phyloP scores from a whole-genome alignment of 2,329 filamentous ascomycete species.

The Ophiostoma sp. region DNA sequence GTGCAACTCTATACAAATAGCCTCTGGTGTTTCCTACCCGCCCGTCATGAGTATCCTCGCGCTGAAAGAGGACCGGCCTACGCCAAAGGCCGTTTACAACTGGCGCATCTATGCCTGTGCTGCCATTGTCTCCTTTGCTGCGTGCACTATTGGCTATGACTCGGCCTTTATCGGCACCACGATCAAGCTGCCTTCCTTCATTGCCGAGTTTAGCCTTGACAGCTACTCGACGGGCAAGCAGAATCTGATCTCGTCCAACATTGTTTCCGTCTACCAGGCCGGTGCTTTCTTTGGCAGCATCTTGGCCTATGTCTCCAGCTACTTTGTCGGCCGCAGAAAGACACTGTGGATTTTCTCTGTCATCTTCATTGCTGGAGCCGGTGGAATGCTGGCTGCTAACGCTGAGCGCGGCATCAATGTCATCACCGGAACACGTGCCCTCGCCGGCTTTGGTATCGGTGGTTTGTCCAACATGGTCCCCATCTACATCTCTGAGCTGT shows the following conservation, averaged over 20 bases:
- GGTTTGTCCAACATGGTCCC: slow-evolving; percentile 50
- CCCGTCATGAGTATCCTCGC: slow-evolving; percentile 39
- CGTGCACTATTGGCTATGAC: slow-evolving; percentile 57
- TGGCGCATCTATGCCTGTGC: slow-evolving; percentile 53
- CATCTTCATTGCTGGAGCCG: slow-evolving; percentile 64
- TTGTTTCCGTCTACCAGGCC: slow-evolving; percentile 75
- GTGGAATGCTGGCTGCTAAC: slow-evolving; percentile 64
- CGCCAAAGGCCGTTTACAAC: slow-evolving; percentile 54
- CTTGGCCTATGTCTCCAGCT: slow-evolving; percentile 58
- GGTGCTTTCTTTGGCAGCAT: slow-evolving; percentile 79
- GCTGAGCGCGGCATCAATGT: slow-evolving; percentile 57
- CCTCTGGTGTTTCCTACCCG: background rate
- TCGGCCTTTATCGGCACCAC: slow-evolving; percentile 76
- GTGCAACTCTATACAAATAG: background rate
- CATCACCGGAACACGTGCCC: slow-evolving; percentile 56
- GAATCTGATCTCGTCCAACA: slow-evolving; percentile 63
- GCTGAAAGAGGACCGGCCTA: slow-evolving; percentile 52
- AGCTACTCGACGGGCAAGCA: slow-evolving; percentile 44
- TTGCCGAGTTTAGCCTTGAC: slow-evolving; percentile 59
- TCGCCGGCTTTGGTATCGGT: slow-evolving; percentile 44
- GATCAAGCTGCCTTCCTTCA: slow-evolving; percentile 63
- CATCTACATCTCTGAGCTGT: slow-evolving; percentile 56
- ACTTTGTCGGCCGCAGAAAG: slow-evolving; percentile 61
- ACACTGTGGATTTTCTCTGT: slow-evolving; percentile 56
- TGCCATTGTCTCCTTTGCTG: slow-evolving; percentile 49